Conservation (phyloP, 345 rosid genomes). For the Durio zibethinus region DNA sequence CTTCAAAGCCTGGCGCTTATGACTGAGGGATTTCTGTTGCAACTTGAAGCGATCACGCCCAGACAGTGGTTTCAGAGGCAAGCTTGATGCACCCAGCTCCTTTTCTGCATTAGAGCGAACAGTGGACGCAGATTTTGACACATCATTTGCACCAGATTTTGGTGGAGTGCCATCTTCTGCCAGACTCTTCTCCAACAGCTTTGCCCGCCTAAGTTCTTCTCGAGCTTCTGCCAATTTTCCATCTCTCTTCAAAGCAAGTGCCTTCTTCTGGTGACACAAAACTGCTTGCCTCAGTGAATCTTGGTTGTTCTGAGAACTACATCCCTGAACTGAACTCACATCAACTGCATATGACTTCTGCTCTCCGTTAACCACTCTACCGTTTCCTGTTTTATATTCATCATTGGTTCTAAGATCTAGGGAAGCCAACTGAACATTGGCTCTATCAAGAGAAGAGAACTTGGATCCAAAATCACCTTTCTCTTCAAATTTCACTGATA, state of each 20-base stretch:
- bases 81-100: slow-evolving; percentile 38
- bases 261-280: slow-evolving; percentile 69
- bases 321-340: slow-evolving; percentile 25
- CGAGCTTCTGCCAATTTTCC: slow-evolving; percentile 80
- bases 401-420: slow-evolving; percentile 8
- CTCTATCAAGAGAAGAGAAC: slow-evolving; percentile 11
- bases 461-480: slow-evolving; percentile 23
- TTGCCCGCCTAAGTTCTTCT: slow-evolving; percentile 75
- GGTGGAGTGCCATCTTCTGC: slow-evolving; percentile 36
- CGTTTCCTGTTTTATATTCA: slow-evolving; percentile 14
- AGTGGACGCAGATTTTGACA: slow-evolving; percentile 2
- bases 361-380: slow-evolving; percentile 18
- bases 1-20: slow-evolving; percentile 85
- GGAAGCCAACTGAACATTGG: slow-evolving; percentile 14
- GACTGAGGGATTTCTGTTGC: slow-evolving; percentile 83
- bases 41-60: slow-evolving; percentile 80
- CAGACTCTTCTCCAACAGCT: slow-evolving; percentile 63
- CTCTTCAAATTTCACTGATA: slow-evolving; percentile 32
- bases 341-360: slow-evolving; percentile 21
- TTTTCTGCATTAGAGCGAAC: slow-evolving; percentile 36
- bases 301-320: slow-evolving; percentile 36
- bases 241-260: slow-evolving; percentile 73
- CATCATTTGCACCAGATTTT: slow-evolving; percentile 18
- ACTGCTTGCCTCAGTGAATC: slow-evolving; percentile 52
- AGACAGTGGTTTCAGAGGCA: slow-evolving; percentile 57